Base-by-base conservation (phyloP, 257 asterid species). In the Mitragyna speciosa region DNA sequence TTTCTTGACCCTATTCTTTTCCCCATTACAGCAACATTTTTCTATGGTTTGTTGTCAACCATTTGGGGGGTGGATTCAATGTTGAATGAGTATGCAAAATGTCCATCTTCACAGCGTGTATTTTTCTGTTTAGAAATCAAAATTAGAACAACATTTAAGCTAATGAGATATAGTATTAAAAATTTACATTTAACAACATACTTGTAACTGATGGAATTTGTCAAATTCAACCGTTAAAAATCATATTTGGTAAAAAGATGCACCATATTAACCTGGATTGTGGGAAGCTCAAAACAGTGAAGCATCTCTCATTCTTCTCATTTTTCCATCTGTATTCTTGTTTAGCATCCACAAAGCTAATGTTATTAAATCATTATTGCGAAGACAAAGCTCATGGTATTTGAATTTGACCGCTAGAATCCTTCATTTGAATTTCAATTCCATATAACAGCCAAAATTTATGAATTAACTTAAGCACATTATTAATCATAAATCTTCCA, bases 401-500 rank as follows among this genome's bases (percentile, higher is more conserved):
- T 72, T 67, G 76, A 70, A 66, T 48, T 52, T 68, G 76, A 78
- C 81, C 56, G 75, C 47, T 33, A 20, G 7, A 2, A 33, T 36
- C 51, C 67, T 52, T 31, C 49, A 30, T 73, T 73, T 73, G 43
- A 49, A 28, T 49, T 51, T 73, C 65, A 43, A 30, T 12, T 47
- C 6, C 1, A 19, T 20, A 59, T 6, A 28, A 28, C 70, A 30
- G 70, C 36, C 70, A 12, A 0, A 20, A 64, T 64, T 28, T 64
- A 30, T 20, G 26, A 20, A 6, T 19, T 56, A 56, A 56, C 36
- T 3, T 64, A 64, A 4, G 17, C 70, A 41, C 70, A 30, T 64
- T 12, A 2, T 28, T 12, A 63, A 64, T 64, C 17, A 63, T 63
- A n/a, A 11, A 10, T 10, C 0, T 36, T 39, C 68, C 30, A 4